Evolutionary conservation across 768 basidiomycete genomes (phyloP).

Genomic region (Tephrocybe sp.): DNA sequence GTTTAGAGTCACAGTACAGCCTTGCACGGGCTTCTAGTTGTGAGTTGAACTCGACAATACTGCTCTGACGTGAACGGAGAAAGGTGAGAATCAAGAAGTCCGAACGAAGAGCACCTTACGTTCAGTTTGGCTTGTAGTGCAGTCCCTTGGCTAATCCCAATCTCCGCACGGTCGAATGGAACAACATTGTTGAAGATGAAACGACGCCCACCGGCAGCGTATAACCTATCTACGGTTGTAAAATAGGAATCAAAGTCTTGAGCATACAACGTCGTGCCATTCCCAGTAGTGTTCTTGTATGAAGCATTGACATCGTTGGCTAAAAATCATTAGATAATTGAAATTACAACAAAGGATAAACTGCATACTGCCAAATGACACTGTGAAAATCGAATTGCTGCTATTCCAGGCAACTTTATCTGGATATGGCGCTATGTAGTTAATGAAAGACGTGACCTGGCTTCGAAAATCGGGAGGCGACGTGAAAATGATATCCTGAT

Average conservation of each 20-base stretch:
- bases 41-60: slow-evolving; percentile 20
- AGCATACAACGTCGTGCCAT: slow-evolving; percentile 18
- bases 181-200: slow-evolving; percentile 23
- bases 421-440: slow-evolving; percentile 15
- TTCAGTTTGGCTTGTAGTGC: slow-evolving; percentile 18
- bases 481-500: slow-evolving; percentile 18
- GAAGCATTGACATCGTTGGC: slow-evolving; percentile 23
- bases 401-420: slow-evolving; percentile 19
- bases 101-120: too few species aligned
- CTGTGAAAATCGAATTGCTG: slow-evolving; percentile 18
- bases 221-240: slow-evolving; percentile 18
- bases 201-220: slow-evolving; percentile 19
- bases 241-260: slow-evolving; percentile 20
- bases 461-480: slow-evolving; percentile 21
- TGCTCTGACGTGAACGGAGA: too few species aligned
- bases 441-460: slow-evolving; percentile 19
- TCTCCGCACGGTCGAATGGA: slow-evolving; percentile 21
- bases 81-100: too few species aligned
- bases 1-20: slow-evolving; percentile 17
- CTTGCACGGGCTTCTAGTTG: slow-evolving; percentile 16
- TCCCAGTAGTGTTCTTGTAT: slow-evolving; percentile 15
- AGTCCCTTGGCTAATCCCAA: slow-evolving; percentile 15
- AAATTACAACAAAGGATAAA: neutral
- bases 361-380: slow-evolving; percentile 22
- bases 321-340: neutral